Base-by-base conservation (phyloP, 345 rosid genomes). In the Lepidium sativum region DNA sequence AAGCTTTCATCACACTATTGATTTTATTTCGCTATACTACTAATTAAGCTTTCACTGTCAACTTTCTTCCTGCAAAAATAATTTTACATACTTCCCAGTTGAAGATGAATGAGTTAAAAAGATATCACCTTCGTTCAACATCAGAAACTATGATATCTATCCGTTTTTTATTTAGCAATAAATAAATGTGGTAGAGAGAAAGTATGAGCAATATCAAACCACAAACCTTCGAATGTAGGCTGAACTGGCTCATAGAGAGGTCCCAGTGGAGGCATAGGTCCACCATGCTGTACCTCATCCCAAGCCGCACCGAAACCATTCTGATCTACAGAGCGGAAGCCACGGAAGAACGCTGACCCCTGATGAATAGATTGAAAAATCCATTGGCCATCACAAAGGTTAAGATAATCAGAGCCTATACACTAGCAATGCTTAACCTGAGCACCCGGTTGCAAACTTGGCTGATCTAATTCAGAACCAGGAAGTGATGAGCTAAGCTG, bases 391-490 rank as follows among this genome's bases (percentile, higher is more conserved):
- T 44, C 59, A 62, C 52, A 32, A n/a, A n/a, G n/a, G n/a, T n/a
- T n/a, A 61, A 27, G 3, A 48, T 54, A 13, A 9, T 53, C 14
- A 45, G 50, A 54, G 20, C 4, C 68, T 35, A 27, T 25, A 59
- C 40, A 27, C 11, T 9, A 58, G 1, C 2, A 65, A 3, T 23
- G 5, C 31, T 8, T 58, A 31, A 87, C 97, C 99, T 87, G 96
- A 59, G 82, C 77, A 62, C 77, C 77, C 4, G 88, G 85, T 15
- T 73, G 89, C 74, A 79, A 62, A 78, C 73, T 45, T 6, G 88
- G 78, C 47, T 80, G 84, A 60, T 87, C 97, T 27, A 84, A 73
- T 70, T 92, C 98, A 16, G 89, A 80, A 47, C 98, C 98, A 4
- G 97, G 98, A 63, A 89, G 89, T 9, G 89, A n/a, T n/a, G n/a